A percentile compares a stretch with the other conserved stretches of the same genome.
Conservation (phyloP, 2,329 filamentous ascomycete species). For the Chrysosporium keratinophilum region DNA sequence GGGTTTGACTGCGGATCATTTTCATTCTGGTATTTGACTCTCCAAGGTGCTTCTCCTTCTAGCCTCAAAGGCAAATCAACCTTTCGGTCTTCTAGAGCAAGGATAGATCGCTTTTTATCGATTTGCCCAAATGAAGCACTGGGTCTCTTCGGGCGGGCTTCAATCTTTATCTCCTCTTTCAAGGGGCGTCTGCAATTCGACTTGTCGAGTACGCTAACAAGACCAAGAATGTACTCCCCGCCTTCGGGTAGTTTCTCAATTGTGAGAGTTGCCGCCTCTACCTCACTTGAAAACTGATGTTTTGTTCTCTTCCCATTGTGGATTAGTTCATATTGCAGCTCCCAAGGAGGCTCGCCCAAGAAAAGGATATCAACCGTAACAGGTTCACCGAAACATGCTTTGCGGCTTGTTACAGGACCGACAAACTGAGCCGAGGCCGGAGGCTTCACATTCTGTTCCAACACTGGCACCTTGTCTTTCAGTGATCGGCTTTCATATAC, state of each 20-base stretch:
- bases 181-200: constrained; percentile 78
- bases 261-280: constrained; percentile 56
- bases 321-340: constrained; percentile 81
- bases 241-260: constrained; percentile 67
- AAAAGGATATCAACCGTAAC: constrained; percentile 65
- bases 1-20: constrained; percentile 42
- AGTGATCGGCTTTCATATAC: constrained; percentile 64
- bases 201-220: constrained; percentile 77
- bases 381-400: constrained; percentile 72
- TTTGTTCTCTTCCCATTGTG: constrained; percentile 77
- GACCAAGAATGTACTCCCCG: constrained; percentile 77
- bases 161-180: constrained; percentile 73
- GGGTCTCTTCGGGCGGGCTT: constrained; percentile 78
- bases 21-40: constrained; percentile 61
- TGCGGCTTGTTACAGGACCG: constrained; percentile 44
- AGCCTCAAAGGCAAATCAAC: constrained; percentile 72
- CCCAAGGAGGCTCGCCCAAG: constrained; percentile 76
- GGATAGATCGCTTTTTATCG: constrained; percentile 64
- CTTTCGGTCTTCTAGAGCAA: constrained; percentile 63
- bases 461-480: constrained; percentile 48
- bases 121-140: constrained; percentile 76
- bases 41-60: constrained; percentile 78
- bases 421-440: constrained; percentile 68
- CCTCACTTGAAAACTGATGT: constrained; percentile 54
- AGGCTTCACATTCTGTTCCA: constrained; percentile 89